A percentile compares a stretch with the other conserved stretches of the same genome.
Conservation (phyloP, 345 rosid genomes). For the Camelina neglecta region DNA sequence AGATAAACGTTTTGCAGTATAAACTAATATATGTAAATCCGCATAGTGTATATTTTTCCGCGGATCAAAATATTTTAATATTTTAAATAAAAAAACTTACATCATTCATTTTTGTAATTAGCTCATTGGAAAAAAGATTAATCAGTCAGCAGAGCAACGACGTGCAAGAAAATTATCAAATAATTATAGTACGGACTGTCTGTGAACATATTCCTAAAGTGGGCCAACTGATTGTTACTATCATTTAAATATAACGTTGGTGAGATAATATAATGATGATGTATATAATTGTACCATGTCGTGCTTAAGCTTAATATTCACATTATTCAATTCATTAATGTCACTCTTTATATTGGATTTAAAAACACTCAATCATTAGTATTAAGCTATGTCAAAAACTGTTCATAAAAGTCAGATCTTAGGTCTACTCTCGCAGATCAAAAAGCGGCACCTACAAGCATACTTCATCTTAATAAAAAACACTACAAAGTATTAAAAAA, state of each 20-base stretch:
- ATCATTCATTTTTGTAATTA: neutral
- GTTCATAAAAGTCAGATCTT: neutral
- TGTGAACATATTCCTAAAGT: neutral
- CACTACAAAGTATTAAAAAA: too few relatives aligned
- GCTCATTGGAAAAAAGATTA: neutral
- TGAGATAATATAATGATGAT: neutral
- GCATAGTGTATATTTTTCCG: too few relatives aligned
- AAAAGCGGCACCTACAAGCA: neutral
- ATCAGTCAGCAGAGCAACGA: neutral
- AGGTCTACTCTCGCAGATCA: neutral
- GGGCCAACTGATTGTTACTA: constrained; percentile 14
- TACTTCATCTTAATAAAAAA: too few relatives aligned
- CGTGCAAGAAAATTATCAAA: constrained; percentile 23
- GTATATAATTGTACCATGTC: neutral
- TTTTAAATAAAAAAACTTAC: too few relatives aligned
- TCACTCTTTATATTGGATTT: neutral
- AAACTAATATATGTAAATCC: too few relatives aligned
- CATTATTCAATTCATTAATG: neutral
- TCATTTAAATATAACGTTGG: neutral
- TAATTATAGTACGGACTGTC: neutral
- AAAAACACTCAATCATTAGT: neutral
- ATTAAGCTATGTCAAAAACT: neutral
- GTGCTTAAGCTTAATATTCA: constrained; percentile 12
- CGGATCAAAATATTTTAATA: too few relatives aligned
- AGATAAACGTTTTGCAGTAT: too few relatives aligned